These are phyloP conservation scores for Rosa rugosa DNA, from an alignment of 306 rosid genomes.

Conservation along the genomic window DNA sequence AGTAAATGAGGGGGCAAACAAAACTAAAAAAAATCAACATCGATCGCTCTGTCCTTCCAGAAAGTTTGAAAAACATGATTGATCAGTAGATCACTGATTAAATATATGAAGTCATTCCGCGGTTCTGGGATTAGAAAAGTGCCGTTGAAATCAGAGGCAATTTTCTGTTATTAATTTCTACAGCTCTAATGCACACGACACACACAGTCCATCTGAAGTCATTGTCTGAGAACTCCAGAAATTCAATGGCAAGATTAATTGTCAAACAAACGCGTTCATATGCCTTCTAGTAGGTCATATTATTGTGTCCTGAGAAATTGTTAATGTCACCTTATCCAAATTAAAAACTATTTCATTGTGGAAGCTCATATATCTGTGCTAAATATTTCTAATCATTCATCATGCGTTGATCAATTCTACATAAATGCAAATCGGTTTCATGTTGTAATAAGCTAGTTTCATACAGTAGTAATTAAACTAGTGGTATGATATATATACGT, in stretches of 20 bases:
- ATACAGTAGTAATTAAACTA: too few species aligned
- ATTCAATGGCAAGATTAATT: background rate
- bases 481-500: too few species aligned
- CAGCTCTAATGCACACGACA: background rate
- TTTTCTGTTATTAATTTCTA: background rate
- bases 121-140: background rate
- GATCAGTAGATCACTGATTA: background rate
- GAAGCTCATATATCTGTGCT: background rate
- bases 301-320: background rate
- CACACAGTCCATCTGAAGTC: constrained; percentile 3
- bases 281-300: constrained; percentile 14
- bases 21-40: background rate
- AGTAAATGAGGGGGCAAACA: too few species aligned
- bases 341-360: background rate
- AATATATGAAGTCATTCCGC: background rate
- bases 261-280: constrained; percentile 13
- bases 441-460: too few species aligned
- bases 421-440: too few species aligned
- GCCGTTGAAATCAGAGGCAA: background rate
- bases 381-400: background rate
- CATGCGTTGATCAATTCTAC: background rate
- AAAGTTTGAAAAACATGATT: constrained; percentile 12
- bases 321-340: background rate
- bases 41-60: background rate
- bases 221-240: background rate